Conservation (phyloP, 495 filamentous ascomycete species). For the Jackrogersella minutella region DNA sequence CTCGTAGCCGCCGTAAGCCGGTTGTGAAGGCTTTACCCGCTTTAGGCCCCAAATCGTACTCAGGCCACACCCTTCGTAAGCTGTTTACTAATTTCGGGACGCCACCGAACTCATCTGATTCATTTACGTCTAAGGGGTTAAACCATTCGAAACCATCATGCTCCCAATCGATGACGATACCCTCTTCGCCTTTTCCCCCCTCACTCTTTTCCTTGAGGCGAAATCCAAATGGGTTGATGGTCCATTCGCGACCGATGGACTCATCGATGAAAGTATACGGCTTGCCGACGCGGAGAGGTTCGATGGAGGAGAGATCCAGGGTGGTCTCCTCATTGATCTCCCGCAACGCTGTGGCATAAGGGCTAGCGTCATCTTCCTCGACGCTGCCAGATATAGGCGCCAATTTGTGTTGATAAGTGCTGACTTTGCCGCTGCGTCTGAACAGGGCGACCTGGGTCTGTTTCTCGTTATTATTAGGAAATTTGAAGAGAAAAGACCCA, state of each 20-base stretch:
- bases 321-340: conserved; percentile 70
- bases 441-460: conserved; percentile 64
- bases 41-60: conserved; percentile 50
- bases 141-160: conserved; percentile 67
- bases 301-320: conserved; percentile 55
- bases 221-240: conserved; percentile 68
- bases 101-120: conserved; percentile 52
- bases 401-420: conserved; percentile 64
- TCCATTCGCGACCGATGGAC: conserved; percentile 65
- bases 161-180: conserved; percentile 69
- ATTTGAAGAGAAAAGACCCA: conserved; percentile 64
- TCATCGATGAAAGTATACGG: conserved; percentile 64
- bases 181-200: conserved; percentile 48
- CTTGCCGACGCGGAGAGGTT: conserved; percentile 64
- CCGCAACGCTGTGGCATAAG: conserved; percentile 65
- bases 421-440: conserved; percentile 62
- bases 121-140: conserved; percentile 54
- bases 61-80: conserved; percentile 65
- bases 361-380: conserved; percentile 56
- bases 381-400: conserved; percentile 70
- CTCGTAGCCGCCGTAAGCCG: conserved; percentile 56
- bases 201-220: conserved; percentile 52
- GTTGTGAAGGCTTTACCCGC: conserved; percentile 54
- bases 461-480: conserved; percentile 38
- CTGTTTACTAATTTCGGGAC: conserved; percentile 66